phyloP scores from a whole-genome alignment of 495 filamentous ascomycete genomes.

The Penicillium coprophilum region DNA sequence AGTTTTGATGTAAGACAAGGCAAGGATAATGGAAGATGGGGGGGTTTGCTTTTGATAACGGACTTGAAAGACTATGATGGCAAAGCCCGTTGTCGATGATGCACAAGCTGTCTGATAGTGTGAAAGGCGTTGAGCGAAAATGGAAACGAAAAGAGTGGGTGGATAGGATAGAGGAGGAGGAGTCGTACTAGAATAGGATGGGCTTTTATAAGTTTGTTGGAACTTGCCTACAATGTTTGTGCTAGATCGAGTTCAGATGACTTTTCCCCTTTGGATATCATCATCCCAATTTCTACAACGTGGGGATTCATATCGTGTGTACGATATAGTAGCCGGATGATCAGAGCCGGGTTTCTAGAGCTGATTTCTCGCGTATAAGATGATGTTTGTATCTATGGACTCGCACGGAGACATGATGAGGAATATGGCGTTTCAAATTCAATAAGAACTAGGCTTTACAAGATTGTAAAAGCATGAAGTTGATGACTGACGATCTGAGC shows the following conservation, averaged over 20 bases:
- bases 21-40: neutral
- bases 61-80: neutral
- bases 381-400: neutral
- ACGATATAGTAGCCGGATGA: neutral
- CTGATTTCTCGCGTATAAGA: neutral
- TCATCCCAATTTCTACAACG: neutral
- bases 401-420: neutral
- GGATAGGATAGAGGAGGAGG: constrained; percentile 6
- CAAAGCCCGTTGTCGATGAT: neutral
- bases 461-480: neutral
- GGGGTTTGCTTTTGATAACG: neutral
- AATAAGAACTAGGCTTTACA: neutral
- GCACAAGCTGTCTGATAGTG: neutral
- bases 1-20: neutral
- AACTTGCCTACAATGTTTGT: constrained; percentile 1
- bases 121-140: neutral
- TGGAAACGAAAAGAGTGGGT: neutral
- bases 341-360: neutral
- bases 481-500: neutral
- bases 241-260: neutral
- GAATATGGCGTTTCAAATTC: neutral
- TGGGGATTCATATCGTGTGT: neutral
- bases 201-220: constrained; percentile 3
- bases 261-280: neutral
- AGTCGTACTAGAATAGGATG: neutral